Evolutionary conservation across 495 filamentous ascomycete species (phyloP).

Genomic region (Neurospora tetrasperma): DNA sequence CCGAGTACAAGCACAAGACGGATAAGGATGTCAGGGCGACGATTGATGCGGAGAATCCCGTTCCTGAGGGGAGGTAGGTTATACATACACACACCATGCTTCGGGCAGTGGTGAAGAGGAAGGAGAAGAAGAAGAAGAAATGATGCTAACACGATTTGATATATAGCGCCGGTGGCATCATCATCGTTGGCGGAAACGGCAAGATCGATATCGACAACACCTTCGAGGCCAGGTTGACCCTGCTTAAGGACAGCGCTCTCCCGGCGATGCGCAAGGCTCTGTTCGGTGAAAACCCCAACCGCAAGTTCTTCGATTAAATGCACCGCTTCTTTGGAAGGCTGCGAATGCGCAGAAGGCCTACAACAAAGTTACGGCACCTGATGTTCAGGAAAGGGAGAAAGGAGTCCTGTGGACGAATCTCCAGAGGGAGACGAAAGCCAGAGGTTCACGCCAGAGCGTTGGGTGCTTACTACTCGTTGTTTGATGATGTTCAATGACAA

Average conservation of each 20-base stretch:
- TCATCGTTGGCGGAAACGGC: constrained; percentile 69
- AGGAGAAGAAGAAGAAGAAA: too few relatives aligned
- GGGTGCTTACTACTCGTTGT: not conserved
- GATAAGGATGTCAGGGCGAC: constrained; percentile 49
- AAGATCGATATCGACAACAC: constrained; percentile 99
- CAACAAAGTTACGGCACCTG: not conserved
- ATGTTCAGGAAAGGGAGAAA: not conserved
- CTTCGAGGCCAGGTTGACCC: constrained; percentile 77
- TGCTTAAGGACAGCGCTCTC: constrained; percentile 74
- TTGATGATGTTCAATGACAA: not conserved
- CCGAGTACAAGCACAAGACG: constrained; percentile 69
- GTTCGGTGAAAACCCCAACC: constrained; percentile 87
- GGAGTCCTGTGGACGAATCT: not conserved
- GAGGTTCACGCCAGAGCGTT: not conserved
- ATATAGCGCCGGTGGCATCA: constrained; percentile 69
- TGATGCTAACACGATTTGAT: constrained; percentile 22
- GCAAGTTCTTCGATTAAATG: constrained; percentile 81
- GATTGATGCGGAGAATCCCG: constrained; percentile 68
- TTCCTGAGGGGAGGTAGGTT: constrained; percentile 79
- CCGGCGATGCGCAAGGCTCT: constrained; percentile 75
- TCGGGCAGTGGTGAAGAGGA: too few relatives aligned
- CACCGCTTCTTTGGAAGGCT: not conserved
- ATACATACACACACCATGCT: not conserved
- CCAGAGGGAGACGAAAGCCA: not conserved
- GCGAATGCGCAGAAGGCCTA: not conserved